Conservation (phyloP, 2,329 filamentous ascomycete species). For the Monosporascus sp. region DNA sequence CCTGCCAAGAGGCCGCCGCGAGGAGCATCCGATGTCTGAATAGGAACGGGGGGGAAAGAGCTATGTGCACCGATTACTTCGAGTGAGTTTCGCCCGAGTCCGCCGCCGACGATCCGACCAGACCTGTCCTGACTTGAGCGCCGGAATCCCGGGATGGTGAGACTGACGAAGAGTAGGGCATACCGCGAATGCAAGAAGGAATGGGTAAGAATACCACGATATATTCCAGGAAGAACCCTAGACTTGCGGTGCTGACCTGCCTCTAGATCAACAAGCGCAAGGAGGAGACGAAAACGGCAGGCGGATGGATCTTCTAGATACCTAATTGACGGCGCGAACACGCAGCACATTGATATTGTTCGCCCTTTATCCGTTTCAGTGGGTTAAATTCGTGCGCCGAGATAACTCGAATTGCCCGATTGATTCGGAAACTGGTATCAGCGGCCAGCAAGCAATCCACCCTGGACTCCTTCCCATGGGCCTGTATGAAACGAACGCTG, state of each 20-base stretch:
- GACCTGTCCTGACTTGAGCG: no score
- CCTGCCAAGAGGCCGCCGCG: conserved; percentile 87
- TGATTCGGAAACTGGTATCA: no score
- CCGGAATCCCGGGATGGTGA: background rate
- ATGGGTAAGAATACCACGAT: conserved; percentile 58
- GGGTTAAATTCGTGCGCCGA: no score
- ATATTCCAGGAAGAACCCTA: background rate
- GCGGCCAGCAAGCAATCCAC: no score
- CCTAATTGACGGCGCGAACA: background rate
- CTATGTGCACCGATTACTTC: conserved; percentile 94
- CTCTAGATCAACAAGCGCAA: conserved; percentile 28
- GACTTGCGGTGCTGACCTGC: background rate
- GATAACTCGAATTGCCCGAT: no score
- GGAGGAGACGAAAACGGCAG: conserved; percentile 23
- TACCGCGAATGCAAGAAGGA: conserved; percentile 93
- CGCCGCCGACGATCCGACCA: background rate
- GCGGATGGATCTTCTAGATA: conserved; percentile 13
- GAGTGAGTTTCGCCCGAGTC: conserved; percentile 56
- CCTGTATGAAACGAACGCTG: no score
- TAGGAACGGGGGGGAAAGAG: conserved; percentile 77
- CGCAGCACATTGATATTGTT: no score
- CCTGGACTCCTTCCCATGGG: no score
- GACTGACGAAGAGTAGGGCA: conserved; percentile 49
- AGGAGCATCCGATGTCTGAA: conserved; percentile 83
- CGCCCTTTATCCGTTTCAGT: no score